Evolutionary conservation across 768 basidiomycete genomes (phyloP).

Genomic region (Phlegmacium glaucopus): DNA sequence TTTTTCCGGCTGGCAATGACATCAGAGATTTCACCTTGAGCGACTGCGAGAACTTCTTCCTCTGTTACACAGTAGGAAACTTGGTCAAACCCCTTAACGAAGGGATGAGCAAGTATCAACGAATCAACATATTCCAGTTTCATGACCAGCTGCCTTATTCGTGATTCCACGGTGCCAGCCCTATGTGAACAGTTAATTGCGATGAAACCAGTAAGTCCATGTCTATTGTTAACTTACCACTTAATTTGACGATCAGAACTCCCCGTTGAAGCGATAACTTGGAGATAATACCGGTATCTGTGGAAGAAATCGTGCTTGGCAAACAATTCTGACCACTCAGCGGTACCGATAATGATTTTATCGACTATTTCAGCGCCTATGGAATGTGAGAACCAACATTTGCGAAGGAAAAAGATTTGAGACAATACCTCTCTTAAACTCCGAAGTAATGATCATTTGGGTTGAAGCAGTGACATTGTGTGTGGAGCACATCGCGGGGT

Average conservation of each 20-base stretch:
- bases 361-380: slow-evolving; percentile 91
- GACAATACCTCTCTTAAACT: slow-evolving; percentile 81
- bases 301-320: slow-evolving; percentile 95
- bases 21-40: slow-evolving; percentile 82
- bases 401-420: neutral
- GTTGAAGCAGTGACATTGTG: slow-evolving; percentile 97
- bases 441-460: slow-evolving; percentile 93
- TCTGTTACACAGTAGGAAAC: slow-evolving; percentile 78
- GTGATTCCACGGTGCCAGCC: slow-evolving; percentile 98
- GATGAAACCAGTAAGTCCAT: neutral
- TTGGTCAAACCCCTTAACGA: slow-evolving; percentile 91
- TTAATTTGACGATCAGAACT: slow-evolving; percentile 84
- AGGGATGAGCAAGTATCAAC: slow-evolving; percentile 89
- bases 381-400: slow-evolving; percentile 9
- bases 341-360: slow-evolving; percentile 80
- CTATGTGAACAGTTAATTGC: slow-evolving; percentile 22
- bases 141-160: slow-evolving; percentile 94
- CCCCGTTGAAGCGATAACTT: slow-evolving; percentile 90
- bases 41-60: slow-evolving; percentile 84
- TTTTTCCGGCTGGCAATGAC: slow-evolving; percentile 68
- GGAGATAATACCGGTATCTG: slow-evolving; percentile 94
- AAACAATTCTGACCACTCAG: slow-evolving; percentile 92
- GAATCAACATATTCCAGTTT: slow-evolving; percentile 96
- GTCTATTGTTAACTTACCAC: slow-evolving; percentile 55
- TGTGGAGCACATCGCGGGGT: slow-evolving; percentile 98